Conservation (phyloP, 306 rosid species). For the Macrotyloma uniflorum region DNA sequence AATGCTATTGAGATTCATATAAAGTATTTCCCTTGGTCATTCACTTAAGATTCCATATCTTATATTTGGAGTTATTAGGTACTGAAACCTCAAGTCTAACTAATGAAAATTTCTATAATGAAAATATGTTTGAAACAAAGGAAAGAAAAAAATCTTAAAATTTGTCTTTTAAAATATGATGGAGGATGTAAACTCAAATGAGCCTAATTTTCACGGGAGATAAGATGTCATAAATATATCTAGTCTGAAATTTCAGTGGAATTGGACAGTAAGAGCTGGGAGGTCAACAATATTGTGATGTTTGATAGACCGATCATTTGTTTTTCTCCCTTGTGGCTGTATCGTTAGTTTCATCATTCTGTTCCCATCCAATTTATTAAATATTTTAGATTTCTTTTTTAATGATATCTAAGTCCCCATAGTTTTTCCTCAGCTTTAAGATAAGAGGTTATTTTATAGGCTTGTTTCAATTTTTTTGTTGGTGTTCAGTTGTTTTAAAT, state of each 20-base stretch:
- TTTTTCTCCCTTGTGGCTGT: neutral
- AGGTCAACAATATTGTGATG: neutral
- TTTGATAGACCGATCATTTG: neutral
- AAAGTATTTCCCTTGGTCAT: neutral
- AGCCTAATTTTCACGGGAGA: too few species aligned
- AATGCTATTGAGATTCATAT: neutral
- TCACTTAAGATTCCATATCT: neutral
- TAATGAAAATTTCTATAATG: neutral
- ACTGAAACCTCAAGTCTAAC: too few species aligned
- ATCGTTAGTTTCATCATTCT: neutral
- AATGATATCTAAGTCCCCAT: neutral
- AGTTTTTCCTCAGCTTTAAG: neutral
- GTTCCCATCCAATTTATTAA: neutral
- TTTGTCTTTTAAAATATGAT: neutral
- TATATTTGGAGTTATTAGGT: neutral
- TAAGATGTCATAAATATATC: too few species aligned
- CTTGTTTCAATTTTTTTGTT: neutral
- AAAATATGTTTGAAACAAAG: neutral
- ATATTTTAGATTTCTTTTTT: neutral
- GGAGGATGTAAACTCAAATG: neutral
- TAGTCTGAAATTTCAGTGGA: neutral
- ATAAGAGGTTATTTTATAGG: neutral
- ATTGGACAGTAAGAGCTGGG: neutral
- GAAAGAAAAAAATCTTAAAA: neutral
- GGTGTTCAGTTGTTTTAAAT: constrained; percentile 1